phyloP scores from a whole-genome alignment of 164 flowering plant species.

The Chimonanthus salicifolius region DNA sequence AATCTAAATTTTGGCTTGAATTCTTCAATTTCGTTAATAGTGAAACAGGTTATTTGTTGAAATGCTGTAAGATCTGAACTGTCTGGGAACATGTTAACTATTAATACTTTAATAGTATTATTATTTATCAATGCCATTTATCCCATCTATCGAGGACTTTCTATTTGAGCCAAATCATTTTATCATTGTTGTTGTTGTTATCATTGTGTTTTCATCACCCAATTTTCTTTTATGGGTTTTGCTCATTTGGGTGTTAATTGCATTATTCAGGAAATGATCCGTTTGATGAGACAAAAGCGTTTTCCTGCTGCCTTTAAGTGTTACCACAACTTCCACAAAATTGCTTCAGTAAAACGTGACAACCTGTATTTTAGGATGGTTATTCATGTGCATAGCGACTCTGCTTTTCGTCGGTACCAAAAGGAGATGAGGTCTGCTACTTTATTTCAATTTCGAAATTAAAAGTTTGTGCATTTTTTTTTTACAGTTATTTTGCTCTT shows the following conservation, averaged over 20 bases:
- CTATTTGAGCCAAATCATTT: too few species aligned
- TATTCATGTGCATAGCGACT: conserved; percentile 85
- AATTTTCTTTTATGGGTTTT: background rate
- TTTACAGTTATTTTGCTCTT: background rate
- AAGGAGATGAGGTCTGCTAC: conserved; percentile 80
- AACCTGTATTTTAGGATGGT: conserved; percentile 79
- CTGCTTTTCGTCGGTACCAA: conserved; percentile 74
- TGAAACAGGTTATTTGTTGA: too few species aligned
- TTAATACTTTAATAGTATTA: too few species aligned
- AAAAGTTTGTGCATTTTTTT: background rate
- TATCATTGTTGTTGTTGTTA: too few species aligned
- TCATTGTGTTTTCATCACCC: background rate
- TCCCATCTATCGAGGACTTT: too few species aligned
- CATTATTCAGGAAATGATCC: conserved; percentile 71
- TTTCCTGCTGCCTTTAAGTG: conserved; percentile 84
- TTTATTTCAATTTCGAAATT: background rate
- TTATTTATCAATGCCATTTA: too few species aligned
- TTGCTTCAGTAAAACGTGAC: conserved; percentile 44
- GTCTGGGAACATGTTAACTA: too few species aligned
- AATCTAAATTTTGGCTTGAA: too few species aligned
- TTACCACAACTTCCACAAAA: conserved; percentile 72
- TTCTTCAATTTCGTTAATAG: too few species aligned
- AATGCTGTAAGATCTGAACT: too few species aligned
- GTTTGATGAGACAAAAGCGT: conserved; percentile 72
- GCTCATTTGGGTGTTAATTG: background rate